Evolutionary conservation across 2,329 filamentous ascomycete species (phyloP).

Genomic region (Pseudogymnoascus sp.): DNA sequence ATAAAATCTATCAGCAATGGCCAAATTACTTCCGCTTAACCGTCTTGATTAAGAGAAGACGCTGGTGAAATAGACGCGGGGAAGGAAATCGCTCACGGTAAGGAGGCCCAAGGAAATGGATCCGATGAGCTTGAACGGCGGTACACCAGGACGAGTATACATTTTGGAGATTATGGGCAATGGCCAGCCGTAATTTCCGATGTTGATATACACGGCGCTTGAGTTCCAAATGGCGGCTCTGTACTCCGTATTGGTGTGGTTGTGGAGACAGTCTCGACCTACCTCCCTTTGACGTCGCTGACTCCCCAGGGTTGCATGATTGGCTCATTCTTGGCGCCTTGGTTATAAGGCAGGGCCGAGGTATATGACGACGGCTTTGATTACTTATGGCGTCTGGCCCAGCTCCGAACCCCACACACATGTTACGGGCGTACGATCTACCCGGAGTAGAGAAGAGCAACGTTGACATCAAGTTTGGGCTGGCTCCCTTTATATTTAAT

Average conservation of each 20-base stretch:
- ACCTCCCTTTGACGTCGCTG: neutral
- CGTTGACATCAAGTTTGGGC: neutral
- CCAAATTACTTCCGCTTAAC: neutral
- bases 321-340: neutral
- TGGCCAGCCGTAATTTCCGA: neutral
- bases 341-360: neutral
- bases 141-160: slow-evolving; percentile 23
- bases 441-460: neutral
- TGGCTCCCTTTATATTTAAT: slow-evolving; percentile 1
- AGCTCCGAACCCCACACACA: slow-evolving; percentile 5
- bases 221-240: slow-evolving; percentile 6
- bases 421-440: slow-evolving; percentile 2
- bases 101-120: slow-evolving; percentile 81
- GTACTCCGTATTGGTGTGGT: slow-evolving; percentile 3
- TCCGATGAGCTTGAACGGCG: slow-evolving; percentile 85
- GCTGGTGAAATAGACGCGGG: neutral
- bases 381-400: neutral
- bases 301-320: slow-evolving; percentile 6
- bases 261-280: neutral
- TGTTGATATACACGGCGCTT: neutral
- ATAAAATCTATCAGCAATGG: neutral
- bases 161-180: neutral
- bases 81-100: slow-evolving; percentile 55
- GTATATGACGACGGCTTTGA: neutral
- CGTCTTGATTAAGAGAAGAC: neutral